Conservation (phyloP, 345 rosid species). For the Eucalyptus marginata region DNA sequence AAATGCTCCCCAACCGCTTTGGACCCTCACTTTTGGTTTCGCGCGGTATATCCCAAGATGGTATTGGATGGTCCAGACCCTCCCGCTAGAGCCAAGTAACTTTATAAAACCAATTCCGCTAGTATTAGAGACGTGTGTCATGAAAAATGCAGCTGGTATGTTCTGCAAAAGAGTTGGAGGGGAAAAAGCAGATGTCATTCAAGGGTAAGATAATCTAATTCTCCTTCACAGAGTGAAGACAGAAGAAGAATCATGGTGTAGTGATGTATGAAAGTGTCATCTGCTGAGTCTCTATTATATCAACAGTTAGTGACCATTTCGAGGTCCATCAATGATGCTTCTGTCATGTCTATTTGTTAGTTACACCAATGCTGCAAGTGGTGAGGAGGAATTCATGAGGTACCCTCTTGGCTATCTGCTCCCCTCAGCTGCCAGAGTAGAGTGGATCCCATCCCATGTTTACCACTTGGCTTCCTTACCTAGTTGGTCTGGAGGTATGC, state of each 20-base stretch:
- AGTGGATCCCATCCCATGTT: background rate
- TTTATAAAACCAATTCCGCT: background rate
- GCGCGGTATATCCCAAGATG: background rate
- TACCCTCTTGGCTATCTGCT: background rate
- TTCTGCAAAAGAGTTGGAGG: background rate
- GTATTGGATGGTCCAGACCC: background rate
- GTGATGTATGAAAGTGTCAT: background rate
- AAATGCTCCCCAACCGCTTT: background rate
- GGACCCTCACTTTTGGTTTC: conserved; percentile 16
- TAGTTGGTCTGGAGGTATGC: background rate
- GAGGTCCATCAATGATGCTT: background rate
- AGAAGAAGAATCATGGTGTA: background rate
- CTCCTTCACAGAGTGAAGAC: background rate
- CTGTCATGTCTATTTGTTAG: background rate
- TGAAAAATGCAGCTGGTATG: background rate
- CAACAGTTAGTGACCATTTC: background rate
- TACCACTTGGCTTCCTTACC: background rate
- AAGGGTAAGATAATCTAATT: background rate
- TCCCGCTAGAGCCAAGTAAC: background rate
- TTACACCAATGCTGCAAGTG: background rate
- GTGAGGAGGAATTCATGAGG: background rate
- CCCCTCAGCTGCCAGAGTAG: background rate
- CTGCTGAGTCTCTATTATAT: background rate
- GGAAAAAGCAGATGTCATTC: background rate
- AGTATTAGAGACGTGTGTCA: background rate